phyloP scores from a whole-genome alignment of 306 rosid species.

The Mucuna pruriens region DNA sequence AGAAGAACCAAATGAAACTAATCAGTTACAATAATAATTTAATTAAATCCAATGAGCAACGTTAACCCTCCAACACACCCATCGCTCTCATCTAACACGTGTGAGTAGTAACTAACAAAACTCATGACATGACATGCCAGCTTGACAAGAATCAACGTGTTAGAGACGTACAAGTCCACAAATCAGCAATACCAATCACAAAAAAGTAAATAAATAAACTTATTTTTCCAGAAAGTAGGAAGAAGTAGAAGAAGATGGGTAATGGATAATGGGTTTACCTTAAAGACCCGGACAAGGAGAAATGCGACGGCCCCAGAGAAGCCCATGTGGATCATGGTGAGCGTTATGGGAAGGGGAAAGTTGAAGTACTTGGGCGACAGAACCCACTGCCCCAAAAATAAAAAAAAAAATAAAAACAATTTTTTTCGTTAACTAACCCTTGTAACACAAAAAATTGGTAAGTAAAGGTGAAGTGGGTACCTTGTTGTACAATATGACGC shows the following conservation, averaged over 20 bases:
- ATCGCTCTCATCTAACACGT: conserved; percentile 8
- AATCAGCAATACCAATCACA: background rate
- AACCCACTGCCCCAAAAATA: conserved; percentile 73
- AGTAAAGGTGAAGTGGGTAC: conserved; percentile 33
- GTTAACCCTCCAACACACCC: conserved; percentile 6
- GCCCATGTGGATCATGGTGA: conserved; percentile 97
- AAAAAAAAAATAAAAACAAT: background rate
- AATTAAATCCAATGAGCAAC: background rate
- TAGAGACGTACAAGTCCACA: background rate
- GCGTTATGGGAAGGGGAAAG: conserved; percentile 91
- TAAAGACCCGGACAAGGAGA: conserved; percentile 85
- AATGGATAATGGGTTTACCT: no score
- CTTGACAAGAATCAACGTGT: background rate
- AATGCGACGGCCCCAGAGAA: conserved; percentile 94
- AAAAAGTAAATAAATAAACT: background rate
- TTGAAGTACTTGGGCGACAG: conserved; percentile 92
- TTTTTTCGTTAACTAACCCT: background rate
- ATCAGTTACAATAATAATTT: background rate
- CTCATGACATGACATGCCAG: background rate
- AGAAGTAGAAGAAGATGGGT: background rate
- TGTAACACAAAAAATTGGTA: background rate
- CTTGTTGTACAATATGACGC: conserved; percentile 95
- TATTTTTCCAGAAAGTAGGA: background rate
- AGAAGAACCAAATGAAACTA: background rate
- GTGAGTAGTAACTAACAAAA: background rate